These are phyloP conservation scores for Cornus controversa DNA, from an alignment of 148 eudicot species.

Conservation along the genomic window DNA sequence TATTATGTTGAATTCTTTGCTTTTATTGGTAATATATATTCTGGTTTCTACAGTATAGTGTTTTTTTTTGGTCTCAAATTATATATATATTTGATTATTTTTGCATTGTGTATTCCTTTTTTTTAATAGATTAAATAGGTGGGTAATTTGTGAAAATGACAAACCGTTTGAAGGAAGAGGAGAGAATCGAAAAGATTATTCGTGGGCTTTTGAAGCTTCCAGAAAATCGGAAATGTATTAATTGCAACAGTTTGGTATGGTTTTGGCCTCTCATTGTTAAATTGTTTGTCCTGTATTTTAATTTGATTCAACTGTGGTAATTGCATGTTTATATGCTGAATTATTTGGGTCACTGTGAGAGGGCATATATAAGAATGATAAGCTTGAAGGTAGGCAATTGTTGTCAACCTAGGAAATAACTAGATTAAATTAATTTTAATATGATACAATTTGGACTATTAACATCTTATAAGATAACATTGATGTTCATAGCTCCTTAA, in stretches of 20 bases:
- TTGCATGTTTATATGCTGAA: not conserved
- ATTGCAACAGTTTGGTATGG: slow-evolving; percentile 21
- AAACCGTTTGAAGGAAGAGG: slow-evolving; percentile 33
- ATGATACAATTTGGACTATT: not conserved
- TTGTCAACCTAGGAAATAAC: not conserved
- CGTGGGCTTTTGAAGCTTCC: slow-evolving; percentile 8
- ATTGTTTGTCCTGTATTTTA: not conserved
- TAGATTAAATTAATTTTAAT: not conserved
- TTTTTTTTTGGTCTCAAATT: too few relatives aligned
- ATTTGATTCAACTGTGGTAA: not conserved
- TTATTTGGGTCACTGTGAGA: not conserved
- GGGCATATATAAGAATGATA: not conserved
- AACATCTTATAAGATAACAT: not conserved
- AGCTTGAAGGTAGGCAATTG: not conserved
- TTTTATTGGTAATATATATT: too few relatives aligned
- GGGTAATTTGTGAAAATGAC: slow-evolving; percentile 26
- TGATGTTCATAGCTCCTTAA: not conserved
- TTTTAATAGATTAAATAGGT: not conserved
- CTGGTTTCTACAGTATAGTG: too few relatives aligned
- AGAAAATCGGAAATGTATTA: slow-evolving; percentile 16
- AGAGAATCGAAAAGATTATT: slow-evolving; percentile 16
- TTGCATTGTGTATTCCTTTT: not conserved
- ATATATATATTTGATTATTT: not conserved
- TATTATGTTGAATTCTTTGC: too few relatives aligned
- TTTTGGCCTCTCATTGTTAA: not conserved